A percentile compares a stretch with the other conserved stretches of the same genome.
phyloP scores from a whole-genome alignment of 2,329 filamentous ascomycete genomes.

The Colletotrichum chrysophilum region DNA sequence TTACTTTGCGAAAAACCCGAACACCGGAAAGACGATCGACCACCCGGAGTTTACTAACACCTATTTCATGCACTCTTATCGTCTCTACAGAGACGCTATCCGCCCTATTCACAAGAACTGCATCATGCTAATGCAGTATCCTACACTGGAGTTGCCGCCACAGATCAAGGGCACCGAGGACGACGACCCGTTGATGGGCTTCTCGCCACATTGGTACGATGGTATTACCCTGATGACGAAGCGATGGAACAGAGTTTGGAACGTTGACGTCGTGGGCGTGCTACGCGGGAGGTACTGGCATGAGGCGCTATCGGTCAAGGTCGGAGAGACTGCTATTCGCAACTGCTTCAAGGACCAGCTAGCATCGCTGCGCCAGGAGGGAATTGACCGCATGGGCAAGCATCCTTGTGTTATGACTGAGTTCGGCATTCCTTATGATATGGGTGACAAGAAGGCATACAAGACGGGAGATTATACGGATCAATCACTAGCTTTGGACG shows the following conservation, averaged over 20 bases:
- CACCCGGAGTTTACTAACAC: slow-evolving; percentile 89
- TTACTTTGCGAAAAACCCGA: slow-evolving; percentile 84
- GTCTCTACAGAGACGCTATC: slow-evolving; percentile 76
- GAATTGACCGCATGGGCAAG: slow-evolving; percentile 83
- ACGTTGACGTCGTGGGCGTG: slow-evolving; percentile 93
- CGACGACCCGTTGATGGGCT: slow-evolving; percentile 89
- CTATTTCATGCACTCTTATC: slow-evolving; percentile 88
- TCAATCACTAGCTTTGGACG: slow-evolving; percentile 91
- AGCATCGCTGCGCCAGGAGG: slow-evolving; percentile 81
- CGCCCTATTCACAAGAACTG: slow-evolving; percentile 78
- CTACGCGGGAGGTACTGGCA: slow-evolving; percentile 87
- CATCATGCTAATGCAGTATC: slow-evolving; percentile 90
- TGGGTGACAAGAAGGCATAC: slow-evolving; percentile 97
- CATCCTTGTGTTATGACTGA: slow-evolving; percentile 92
- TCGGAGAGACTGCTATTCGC: slow-evolving; percentile 91
- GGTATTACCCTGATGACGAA: slow-evolving; percentile 97
- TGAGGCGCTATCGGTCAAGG: slow-evolving; percentile 88
- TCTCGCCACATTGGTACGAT: slow-evolving; percentile 96
- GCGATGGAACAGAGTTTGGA: slow-evolving; percentile 98
- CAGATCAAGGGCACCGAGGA: slow-evolving; percentile 85
- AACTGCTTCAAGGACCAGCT: slow-evolving; percentile 93
- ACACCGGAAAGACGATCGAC: slow-evolving; percentile 74
- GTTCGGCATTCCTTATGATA: slow-evolving; percentile 97
- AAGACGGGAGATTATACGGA: slow-evolving; percentile 94
- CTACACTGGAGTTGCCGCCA: slow-evolving; percentile 90